Conservation (phyloP, 2,329 filamentous ascomycete species). For the Monilinia polystroma region DNA sequence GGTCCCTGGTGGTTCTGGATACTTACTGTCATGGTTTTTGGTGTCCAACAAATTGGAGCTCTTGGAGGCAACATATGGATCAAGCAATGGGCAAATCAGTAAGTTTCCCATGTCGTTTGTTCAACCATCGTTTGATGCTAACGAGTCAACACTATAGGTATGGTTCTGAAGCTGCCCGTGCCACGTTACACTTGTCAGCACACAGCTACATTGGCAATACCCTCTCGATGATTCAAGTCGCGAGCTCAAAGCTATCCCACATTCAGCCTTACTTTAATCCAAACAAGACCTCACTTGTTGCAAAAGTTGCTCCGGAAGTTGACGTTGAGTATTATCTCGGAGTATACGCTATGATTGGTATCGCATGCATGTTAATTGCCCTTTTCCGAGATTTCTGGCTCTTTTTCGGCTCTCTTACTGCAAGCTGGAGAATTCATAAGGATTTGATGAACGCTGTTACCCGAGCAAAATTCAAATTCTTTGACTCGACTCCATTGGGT, state of each 20-base stretch:
- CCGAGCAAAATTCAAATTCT: constrained; percentile 94
- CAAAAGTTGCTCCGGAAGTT: constrained; percentile 53
- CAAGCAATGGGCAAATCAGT: constrained; percentile 90
- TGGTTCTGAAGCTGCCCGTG: constrained; percentile 40
- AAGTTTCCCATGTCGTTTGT: constrained; percentile 42
- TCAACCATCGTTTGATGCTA: neutral
- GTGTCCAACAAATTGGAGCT: constrained; percentile 77
- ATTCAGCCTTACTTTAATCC: constrained; percentile 40
- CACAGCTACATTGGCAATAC: constrained; percentile 36
- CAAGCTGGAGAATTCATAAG: constrained; percentile 81
- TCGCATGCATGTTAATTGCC: constrained; percentile 76
- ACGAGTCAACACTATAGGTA: constrained; percentile 10
- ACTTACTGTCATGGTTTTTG: constrained; percentile 71
- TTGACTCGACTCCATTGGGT: constrained; percentile 91
- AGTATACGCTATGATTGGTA: constrained; percentile 77
- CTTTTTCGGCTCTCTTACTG: constrained; percentile 87
- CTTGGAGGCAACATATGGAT: constrained; percentile 95
- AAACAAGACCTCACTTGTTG: constrained; percentile 37
- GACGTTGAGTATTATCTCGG: constrained; percentile 80
- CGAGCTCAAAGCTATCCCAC: constrained; percentile 34
- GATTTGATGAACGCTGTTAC: constrained; percentile 75
- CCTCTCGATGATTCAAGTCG: constrained; percentile 34
- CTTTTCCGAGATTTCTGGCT: constrained; percentile 82
- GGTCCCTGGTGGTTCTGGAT: constrained; percentile 97
- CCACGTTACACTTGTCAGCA: constrained; percentile 27